These are phyloP conservation scores for Mycena haematopus DNA, from an alignment of 768 basidiomycete species.

Conservation along the genomic window DNA sequence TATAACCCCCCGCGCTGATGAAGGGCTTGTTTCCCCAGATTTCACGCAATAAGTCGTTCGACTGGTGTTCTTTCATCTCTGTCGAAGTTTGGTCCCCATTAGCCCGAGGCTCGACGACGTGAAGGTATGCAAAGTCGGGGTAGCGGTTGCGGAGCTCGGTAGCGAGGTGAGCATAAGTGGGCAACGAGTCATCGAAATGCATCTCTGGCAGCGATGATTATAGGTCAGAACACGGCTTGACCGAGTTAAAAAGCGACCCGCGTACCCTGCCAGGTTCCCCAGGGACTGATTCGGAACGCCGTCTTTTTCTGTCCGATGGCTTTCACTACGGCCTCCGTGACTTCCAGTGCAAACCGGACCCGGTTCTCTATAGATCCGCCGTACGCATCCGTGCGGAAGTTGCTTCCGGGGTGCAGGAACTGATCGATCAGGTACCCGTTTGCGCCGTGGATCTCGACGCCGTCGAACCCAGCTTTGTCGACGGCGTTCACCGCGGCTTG, in stretches of 20 bases:
- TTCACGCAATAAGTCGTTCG: too few species aligned
- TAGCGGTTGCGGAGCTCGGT: too few species aligned
- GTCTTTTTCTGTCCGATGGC: constrained; percentile 39
- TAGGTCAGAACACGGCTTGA: too few species aligned
- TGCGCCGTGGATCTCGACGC: constrained; percentile 29
- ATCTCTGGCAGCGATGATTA: too few species aligned
- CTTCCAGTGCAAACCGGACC: constrained; percentile 6
- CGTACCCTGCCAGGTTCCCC: constrained; percentile 26
- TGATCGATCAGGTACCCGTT: constrained; percentile 49
- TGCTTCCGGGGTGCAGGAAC: constrained; percentile 37
- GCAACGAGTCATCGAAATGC: too few species aligned
- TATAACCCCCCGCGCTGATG: too few species aligned
- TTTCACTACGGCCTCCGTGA: constrained; percentile 6
- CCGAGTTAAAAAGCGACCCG: too few species aligned
- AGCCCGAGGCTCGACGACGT: not conserved
- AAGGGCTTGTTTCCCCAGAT: too few species aligned
- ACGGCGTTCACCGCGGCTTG: constrained; percentile 53
- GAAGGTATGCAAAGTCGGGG: too few species aligned
- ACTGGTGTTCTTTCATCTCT: too few species aligned
- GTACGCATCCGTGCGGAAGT: constrained; percentile 6
- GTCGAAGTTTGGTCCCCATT: too few species aligned
- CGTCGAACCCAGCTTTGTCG: constrained; percentile 47
- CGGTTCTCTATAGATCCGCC: constrained; percentile 10
- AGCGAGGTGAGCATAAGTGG: too few species aligned
- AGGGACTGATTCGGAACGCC: constrained; percentile 52